Conservation (phyloP, 2,329 filamentous ascomycete genomes). For the Cytospora piceae region DNA sequence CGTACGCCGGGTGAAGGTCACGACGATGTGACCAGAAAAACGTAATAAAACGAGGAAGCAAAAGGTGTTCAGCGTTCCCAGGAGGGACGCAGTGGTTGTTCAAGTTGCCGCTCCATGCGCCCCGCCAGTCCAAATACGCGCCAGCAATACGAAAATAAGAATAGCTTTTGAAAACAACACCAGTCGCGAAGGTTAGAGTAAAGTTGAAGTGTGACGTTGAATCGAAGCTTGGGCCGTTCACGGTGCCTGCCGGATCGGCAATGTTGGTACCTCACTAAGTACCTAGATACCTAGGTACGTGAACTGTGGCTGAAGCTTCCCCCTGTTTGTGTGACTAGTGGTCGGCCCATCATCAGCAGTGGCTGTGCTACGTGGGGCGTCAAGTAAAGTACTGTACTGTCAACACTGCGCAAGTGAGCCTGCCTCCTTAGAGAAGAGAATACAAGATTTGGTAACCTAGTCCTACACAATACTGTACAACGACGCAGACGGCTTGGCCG, state of each 20-base stretch:
- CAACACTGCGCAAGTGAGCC: background rate
- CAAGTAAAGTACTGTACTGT: background rate
- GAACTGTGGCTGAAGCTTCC: background rate
- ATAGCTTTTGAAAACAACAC: background rate
- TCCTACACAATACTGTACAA: background rate
- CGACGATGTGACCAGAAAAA: background rate
- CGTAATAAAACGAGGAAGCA: background rate
- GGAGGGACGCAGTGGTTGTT: constrained; percentile 20
- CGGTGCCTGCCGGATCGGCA: constrained; percentile 4
- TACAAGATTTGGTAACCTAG: background rate
- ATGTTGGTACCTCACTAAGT: background rate
- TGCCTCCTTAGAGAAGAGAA: background rate
- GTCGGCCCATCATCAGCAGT: background rate
- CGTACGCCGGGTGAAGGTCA: too few relatives aligned
- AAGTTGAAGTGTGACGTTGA: background rate
- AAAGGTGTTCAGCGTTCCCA: constrained; percentile 21
- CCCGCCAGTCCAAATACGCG: background rate
- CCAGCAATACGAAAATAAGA: background rate
- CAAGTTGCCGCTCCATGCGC: constrained; percentile 25
- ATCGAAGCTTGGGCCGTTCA: background rate
- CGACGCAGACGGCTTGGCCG: background rate
- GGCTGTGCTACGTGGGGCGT: background rate
- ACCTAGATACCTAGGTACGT: background rate
- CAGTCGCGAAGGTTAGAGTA: background rate
- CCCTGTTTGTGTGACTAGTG: background rate